A percentile compares a stretch with the other conserved stretches of the same genome.
phyloP scores from a whole-genome alignment of 2,329 filamentous ascomycete species.

The Tolypocladium nubicola region DNA sequence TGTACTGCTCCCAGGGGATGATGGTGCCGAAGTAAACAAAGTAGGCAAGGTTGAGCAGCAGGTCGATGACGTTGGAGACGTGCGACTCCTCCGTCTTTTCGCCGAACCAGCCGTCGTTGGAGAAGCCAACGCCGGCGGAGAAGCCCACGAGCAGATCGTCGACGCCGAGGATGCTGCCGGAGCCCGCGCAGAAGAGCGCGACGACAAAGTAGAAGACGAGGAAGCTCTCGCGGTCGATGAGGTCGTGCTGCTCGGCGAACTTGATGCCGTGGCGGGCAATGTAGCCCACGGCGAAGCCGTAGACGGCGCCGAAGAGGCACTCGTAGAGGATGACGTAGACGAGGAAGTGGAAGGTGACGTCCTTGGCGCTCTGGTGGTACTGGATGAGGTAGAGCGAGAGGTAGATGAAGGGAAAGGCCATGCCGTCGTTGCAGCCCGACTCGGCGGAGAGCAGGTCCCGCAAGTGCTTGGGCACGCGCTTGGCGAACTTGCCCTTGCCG shows the following conservation, averaged over 20 bases:
- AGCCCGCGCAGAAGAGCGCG: slow-evolving; percentile 89
- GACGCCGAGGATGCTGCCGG: slow-evolving; percentile 80
- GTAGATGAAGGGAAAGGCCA: slow-evolving; percentile 98
- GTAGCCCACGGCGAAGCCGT: slow-evolving; percentile 81
- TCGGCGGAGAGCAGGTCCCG: slow-evolving; percentile 90
- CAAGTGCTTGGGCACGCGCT: slow-evolving; percentile 93
- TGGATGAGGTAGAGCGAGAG: slow-evolving; percentile 81
- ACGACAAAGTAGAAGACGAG: slow-evolving; percentile 98
- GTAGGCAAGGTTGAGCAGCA: slow-evolving; percentile 92
- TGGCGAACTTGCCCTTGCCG: slow-evolving; percentile 97
- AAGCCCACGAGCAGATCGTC: slow-evolving; percentile 95
- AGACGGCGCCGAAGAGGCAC: slow-evolving; percentile 85
- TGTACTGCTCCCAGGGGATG: slow-evolving; percentile 91
- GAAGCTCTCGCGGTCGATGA: slow-evolving; percentile 95
- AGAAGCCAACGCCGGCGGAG: slow-evolving; percentile 93
- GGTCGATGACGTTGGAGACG: slow-evolving; percentile 97
- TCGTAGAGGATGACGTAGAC: slow-evolving; percentile 88
- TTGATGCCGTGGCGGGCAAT: slow-evolving; percentile 85
- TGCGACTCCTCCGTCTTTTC: slow-evolving; percentile 98
- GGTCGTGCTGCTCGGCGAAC: slow-evolving; percentile 67
- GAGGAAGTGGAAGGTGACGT: slow-evolving; percentile 78
- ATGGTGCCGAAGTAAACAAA: slow-evolving; percentile 98
- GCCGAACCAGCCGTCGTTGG: slow-evolving; percentile 97
- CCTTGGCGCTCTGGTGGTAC: slow-evolving; percentile 56
- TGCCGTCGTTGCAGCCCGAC: slow-evolving; percentile 97